phyloP scores from a whole-genome alignment of 169 alveolate genomes.

The Theileria equi region DNA sequence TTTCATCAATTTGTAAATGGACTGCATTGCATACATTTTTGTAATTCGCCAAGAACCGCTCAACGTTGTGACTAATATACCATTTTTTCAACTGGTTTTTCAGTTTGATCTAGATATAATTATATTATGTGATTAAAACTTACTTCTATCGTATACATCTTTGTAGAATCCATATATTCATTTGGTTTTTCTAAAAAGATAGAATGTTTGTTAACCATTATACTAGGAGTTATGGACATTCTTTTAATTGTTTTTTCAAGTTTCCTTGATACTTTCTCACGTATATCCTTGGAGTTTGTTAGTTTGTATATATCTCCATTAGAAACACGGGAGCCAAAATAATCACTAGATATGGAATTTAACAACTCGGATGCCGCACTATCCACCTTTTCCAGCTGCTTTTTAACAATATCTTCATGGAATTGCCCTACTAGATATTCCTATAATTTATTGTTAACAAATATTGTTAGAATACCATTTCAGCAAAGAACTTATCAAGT shows the following conservation, averaged over 20 bases:
- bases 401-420: not conserved
- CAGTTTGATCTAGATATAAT: conserved; percentile 4
- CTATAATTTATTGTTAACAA: not conserved
- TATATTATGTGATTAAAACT: not conserved
- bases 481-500: conserved; percentile 9
- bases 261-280: too few relatives aligned
- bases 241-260: not conserved
- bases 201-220: conserved; percentile 18
- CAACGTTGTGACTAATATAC: conserved; percentile 18
- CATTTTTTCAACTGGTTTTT: conserved; percentile 1
- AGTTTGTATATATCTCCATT: too few relatives aligned
- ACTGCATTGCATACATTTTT: conserved; percentile 28
- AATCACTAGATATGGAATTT: conserved; percentile 13
- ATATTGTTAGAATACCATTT: not conserved
- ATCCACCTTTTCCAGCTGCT: conserved; percentile 32
- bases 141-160: conserved; percentile 42
- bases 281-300: too few relatives aligned
- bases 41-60: conserved; percentile 13
- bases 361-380: conserved; percentile 22
- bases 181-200: not conserved
- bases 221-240: not conserved
- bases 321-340: not conserved
- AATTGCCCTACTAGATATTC: not conserved
- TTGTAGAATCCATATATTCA: conserved; percentile 14
- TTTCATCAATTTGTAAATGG: conserved; percentile 15